A percentile compares a stretch with the other conserved stretches of the same genome.
Evolutionary conservation across 2,329 filamentous ascomycete genomes (phyloP).

Genomic region (Penicillium italicum): DNA sequence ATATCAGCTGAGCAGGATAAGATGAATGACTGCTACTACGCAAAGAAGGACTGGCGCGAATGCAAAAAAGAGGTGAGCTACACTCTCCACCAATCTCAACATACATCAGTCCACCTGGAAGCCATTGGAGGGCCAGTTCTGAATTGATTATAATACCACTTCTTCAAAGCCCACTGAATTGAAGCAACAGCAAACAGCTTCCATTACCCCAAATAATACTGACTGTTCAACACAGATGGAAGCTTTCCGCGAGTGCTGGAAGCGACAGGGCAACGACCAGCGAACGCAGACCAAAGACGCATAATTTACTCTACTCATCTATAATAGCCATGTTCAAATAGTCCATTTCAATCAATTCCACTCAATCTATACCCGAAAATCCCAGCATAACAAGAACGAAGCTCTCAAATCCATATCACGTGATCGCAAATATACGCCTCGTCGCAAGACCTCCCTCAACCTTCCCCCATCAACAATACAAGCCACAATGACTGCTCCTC

Average conservation of each 20-base stretch:
- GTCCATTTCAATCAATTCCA: not conserved
- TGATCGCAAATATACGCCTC: constrained; percentile 10
- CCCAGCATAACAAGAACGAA: not conserved
- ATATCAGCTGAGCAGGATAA: constrained; percentile 74
- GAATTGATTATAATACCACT: no score
- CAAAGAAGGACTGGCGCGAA: constrained; percentile 90
- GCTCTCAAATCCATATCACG: constrained; percentile 18
- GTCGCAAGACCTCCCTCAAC: constrained; percentile 9
- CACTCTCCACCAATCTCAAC: constrained; percentile 11
- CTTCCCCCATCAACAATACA: constrained; percentile 4
- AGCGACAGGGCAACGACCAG: constrained; percentile 78
- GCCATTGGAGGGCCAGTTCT: not conserved
- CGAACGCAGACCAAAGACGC: constrained; percentile 74
- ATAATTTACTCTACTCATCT: constrained; percentile 24
- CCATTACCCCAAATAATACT: not conserved
- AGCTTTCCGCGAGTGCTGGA: constrained; percentile 86
- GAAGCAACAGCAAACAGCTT: no score
- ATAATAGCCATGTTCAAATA: not conserved
- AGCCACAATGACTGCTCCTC: constrained; percentile 24
- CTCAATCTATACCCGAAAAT: not conserved
- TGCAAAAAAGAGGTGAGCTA: constrained; percentile 78
- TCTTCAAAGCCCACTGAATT: not conserved
- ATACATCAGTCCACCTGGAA: not conserved
- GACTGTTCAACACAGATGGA: constrained; percentile 65
- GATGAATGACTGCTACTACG: constrained; percentile 93